Evolutionary conservation across 2,329 filamentous ascomycete species (phyloP).

Genomic region (Pyricularia sp.): DNA sequence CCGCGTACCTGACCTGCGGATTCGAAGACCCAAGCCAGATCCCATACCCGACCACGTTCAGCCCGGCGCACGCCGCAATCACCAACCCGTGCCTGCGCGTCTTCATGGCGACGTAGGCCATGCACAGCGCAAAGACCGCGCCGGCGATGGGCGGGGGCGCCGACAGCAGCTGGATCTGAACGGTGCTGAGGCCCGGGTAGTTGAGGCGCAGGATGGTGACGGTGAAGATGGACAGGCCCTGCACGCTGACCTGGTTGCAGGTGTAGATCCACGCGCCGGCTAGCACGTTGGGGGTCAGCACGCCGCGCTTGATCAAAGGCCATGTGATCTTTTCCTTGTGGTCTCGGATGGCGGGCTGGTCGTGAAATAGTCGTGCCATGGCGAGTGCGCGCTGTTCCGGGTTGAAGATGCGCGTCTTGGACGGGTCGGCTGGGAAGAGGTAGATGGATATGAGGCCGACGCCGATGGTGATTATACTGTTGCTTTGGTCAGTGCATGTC

Average conservation of each 20-base stretch:
- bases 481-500: neutral
- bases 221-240: slow-evolving; percentile 8
- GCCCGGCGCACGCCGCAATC: slow-evolving; percentile 13
- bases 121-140: slow-evolving; percentile 14
- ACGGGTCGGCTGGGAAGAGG: slow-evolving; percentile 13
- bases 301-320: slow-evolving; percentile 11
- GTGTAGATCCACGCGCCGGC: slow-evolving; percentile 17
- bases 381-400: slow-evolving; percentile 6
- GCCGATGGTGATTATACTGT: neutral
- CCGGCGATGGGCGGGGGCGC: slow-evolving; percentile 15
- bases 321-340: slow-evolving; percentile 14
- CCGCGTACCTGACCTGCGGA: slow-evolving; percentile 15
- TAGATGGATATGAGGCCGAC: slow-evolving; percentile 8
- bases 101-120: slow-evolving; percentile 19
- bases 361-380: slow-evolving; percentile 10
- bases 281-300: slow-evolving; percentile 16
- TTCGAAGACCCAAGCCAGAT: slow-evolving; percentile 17
- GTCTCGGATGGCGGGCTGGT: slow-evolving; percentile 16
- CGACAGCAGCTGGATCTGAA: slow-evolving; percentile 17
- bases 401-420: slow-evolving; percentile 12
- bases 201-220: slow-evolving; percentile 11
- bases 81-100: slow-evolving; percentile 16
- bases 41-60: slow-evolving; percentile 16
- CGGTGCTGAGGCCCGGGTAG: slow-evolving; percentile 14
- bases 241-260: slow-evolving; percentile 11